phyloP scores from a whole-genome alignment of 106 monocot species.

The Dactylorhiza incarnata region DNA sequence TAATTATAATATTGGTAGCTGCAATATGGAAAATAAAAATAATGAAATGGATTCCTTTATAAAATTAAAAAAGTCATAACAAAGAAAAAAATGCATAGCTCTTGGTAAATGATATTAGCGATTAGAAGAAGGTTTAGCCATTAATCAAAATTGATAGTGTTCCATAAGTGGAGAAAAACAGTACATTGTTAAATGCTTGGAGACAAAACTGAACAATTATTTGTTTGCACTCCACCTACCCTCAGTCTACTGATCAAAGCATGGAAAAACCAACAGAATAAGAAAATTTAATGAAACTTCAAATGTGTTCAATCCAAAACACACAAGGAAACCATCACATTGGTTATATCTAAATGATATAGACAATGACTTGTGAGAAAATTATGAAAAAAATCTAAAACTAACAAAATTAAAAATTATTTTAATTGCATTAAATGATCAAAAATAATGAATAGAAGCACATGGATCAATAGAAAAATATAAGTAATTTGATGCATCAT shows the following conservation, averaged over 20 bases:
- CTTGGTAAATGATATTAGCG: background rate
- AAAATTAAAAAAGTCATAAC: background rate
- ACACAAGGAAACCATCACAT: background rate
- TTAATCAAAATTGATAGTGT: background rate
- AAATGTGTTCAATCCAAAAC: background rate
- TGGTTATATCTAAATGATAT: background rate
- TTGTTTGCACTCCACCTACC: background rate
- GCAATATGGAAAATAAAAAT: background rate
- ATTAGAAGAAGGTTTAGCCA: background rate
- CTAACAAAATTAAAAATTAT: background rate
- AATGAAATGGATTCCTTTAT: background rate
- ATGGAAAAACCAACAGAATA: background rate
- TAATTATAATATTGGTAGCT: background rate
- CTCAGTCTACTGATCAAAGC: conserved; percentile 1
- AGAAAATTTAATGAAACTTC: background rate
- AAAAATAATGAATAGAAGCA: background rate
- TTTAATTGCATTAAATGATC: background rate
- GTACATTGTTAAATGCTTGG: background rate
- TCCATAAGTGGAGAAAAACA: background rate
- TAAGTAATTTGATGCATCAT: background rate
- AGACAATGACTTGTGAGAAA: background rate
- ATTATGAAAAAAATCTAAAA: background rate
- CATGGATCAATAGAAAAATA: background rate
- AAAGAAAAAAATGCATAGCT: background rate
- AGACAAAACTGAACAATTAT: background rate